Conservation (phyloP, 139 green algal genomes). For the Chlorella sp. region DNA sequence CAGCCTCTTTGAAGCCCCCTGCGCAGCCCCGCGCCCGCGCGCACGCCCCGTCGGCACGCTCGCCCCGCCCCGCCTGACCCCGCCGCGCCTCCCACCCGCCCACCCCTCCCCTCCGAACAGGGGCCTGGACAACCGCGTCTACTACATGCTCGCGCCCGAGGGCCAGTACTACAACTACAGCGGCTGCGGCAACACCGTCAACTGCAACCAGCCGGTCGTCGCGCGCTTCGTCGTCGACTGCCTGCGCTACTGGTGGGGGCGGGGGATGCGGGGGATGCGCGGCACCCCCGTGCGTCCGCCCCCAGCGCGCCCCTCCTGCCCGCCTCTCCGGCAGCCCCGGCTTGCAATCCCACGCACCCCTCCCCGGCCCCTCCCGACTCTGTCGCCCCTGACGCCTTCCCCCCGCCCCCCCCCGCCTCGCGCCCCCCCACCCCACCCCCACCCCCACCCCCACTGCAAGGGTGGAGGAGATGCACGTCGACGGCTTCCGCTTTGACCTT, state of each 20-base stretch:
- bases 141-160: constrained; percentile 96
- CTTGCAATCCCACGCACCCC: no score
- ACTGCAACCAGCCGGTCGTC: constrained; percentile 97
- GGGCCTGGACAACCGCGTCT: constrained; percentile 95
- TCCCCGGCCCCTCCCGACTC: no score
- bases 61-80: not conserved
- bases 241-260: constrained; percentile 94
- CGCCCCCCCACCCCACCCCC: no score
- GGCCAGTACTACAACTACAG: constrained; percentile 98
- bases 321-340: no score
- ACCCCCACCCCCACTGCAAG: no score
- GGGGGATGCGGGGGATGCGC: no score
- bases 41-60: not conserved
- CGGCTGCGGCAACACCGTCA: constrained; percentile 99
- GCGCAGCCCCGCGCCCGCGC: no score
- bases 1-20: no score
- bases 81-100: not conserved
- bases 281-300: no score
- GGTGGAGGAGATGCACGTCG: constrained; percentile 91
- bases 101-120: constrained; percentile 25
- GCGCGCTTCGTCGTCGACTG: constrained; percentile 93
- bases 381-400: no score
- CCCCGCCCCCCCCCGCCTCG: no score
- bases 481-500: constrained; percentile 96
- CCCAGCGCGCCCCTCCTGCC: no score